Conservation (phyloP, 768 basidiomycete genomes). For the Suillus subalutaceus region DNA sequence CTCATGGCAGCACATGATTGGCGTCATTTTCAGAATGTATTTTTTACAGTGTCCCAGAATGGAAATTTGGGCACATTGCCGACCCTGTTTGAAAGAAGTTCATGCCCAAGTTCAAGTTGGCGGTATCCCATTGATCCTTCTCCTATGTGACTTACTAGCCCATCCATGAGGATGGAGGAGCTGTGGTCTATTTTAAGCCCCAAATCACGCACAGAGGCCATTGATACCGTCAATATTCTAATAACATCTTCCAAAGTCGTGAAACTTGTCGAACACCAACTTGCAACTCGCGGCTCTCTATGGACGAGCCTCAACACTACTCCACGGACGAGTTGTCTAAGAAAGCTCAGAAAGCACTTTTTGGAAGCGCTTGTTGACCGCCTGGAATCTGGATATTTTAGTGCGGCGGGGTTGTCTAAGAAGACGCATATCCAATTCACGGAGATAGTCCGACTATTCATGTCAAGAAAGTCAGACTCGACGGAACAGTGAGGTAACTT, state of each 20-base stretch:
- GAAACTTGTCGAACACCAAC: neutral
- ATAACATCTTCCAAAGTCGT: neutral
- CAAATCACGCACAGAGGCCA: neutral
- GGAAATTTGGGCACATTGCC: neutral
- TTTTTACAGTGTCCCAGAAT: neutral
- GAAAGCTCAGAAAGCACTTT: neutral
- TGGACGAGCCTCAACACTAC: neutral
- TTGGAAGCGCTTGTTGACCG: neutral
- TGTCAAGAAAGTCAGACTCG: neutral
- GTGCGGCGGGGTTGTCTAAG: neutral
- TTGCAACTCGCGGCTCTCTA: neutral
- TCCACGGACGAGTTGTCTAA: neutral
- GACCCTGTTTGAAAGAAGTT: neutral
- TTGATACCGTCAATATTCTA: neutral
- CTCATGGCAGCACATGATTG: neutral
- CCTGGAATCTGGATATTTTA: no score
- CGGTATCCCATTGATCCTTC: neutral
- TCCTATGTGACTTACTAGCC: neutral
- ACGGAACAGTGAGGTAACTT: neutral
- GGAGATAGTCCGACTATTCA: slow-evolving; percentile 6
- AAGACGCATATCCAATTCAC: neutral
- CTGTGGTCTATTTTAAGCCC: neutral
- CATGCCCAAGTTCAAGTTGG: neutral
- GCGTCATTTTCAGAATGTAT: neutral
- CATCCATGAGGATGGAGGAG: neutral